Conservation (phyloP, 306 rosid species). For the Myrica gale region DNA sequence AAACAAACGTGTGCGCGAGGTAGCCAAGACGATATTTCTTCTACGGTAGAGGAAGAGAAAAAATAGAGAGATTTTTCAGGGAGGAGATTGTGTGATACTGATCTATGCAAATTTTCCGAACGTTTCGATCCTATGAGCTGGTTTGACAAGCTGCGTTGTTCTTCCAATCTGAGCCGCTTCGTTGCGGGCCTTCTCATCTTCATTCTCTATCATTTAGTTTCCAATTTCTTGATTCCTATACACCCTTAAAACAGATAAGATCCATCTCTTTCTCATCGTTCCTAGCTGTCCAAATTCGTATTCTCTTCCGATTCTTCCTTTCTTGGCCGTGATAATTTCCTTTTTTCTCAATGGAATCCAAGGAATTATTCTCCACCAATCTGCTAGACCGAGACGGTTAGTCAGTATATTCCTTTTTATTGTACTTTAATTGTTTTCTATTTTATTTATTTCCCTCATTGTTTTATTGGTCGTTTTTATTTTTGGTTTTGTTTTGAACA, state of each 20-base stretch:
- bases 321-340: not conserved
- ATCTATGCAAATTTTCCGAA: conserved; percentile 38
- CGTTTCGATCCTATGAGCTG: conserved; percentile 42
- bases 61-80: conserved; percentile 4
- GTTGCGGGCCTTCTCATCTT: conserved; percentile 54
- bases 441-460: not conserved
- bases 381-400: conserved; percentile 31
- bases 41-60: not conserved
- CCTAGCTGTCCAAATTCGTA: not conserved
- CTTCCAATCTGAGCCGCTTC: conserved; percentile 57
- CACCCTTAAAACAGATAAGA: conserved; percentile 28
- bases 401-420: conserved; percentile 29
- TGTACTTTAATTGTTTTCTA: not conserved
- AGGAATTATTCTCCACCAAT: conserved; percentile 33
- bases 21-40: not conserved
- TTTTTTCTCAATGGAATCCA: conserved; percentile 39
- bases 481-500: no score
- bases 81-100: not conserved
- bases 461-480: not conserved
- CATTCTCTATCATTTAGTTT: conserved; percentile 52
- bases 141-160: conserved; percentile 42
- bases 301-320: not conserved
- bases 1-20: not conserved
- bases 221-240: conserved; percentile 59
- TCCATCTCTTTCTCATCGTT: not conserved